Conservation (phyloP, 2,329 filamentous ascomycete species). For the Colletotrichum nymphaeae region DNA sequence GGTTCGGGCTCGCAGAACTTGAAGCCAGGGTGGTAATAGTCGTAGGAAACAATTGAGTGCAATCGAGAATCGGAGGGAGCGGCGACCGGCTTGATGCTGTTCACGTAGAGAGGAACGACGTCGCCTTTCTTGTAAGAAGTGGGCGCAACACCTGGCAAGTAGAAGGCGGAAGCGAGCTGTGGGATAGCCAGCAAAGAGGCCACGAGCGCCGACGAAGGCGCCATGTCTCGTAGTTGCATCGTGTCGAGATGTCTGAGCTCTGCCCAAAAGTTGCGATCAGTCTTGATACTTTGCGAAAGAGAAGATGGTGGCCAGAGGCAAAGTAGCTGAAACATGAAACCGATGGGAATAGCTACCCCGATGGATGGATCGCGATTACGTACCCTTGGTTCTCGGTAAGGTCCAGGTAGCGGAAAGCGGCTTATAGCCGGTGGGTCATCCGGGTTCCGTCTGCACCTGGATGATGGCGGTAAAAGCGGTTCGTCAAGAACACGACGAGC, state of each 20-base stretch:
- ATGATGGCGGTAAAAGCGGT: background rate
- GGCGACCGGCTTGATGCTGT: conserved; percentile 88
- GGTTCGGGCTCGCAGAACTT: conserved; percentile 86
- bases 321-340: conserved; percentile 19
- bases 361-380: conserved; percentile 22
- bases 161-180: conserved; percentile 79
- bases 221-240: conserved; percentile 59
- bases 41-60: conserved; percentile 93
- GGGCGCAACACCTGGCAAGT: conserved; percentile 94
- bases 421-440: conserved; percentile 32
- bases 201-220: conserved; percentile 62
- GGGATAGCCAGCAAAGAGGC: conserved; percentile 63
- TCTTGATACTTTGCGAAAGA: background rate
- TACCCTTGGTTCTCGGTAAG: conserved; percentile 27
- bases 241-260: conserved; percentile 5
- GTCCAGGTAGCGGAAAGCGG: conserved; percentile 12
- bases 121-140: conserved; percentile 88
- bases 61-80: conserved; percentile 82
- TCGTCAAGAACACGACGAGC: background rate
- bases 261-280: background rate
- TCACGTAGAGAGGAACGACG: conserved; percentile 88
- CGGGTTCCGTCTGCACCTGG: conserved; percentile 7
- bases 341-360: conserved; percentile 25
- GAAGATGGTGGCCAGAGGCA: background rate
- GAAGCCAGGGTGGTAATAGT: conserved; percentile 92